These are phyloP conservation scores for Phlebiopsis gigantea DNA, from an alignment of 768 basidiomycete genomes.

Conservation along the genomic window DNA sequence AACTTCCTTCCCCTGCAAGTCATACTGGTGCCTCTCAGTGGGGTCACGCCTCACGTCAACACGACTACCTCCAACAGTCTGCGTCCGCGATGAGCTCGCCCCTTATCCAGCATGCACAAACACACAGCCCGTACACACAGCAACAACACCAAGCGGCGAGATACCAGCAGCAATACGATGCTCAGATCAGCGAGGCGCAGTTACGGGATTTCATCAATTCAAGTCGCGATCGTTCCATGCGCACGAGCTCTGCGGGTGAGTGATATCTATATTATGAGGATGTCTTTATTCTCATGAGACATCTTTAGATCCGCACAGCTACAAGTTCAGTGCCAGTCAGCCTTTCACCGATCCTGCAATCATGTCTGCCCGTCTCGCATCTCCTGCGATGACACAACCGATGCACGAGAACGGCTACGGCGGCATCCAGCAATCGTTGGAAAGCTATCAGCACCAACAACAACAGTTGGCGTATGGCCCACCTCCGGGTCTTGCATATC, in stretches of 20 bases:
- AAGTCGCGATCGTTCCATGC: conserved; percentile 50
- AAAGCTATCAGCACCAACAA: conserved; percentile 11
- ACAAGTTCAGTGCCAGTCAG: conserved; percentile 32
- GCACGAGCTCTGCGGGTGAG: conserved; percentile 42
- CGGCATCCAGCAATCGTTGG: conserved; percentile 9
- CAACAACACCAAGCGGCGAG: conserved; percentile 29
- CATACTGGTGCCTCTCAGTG: conserved; percentile 36
- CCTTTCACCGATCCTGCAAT: conserved; percentile 74
- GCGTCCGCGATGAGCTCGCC: conserved; percentile 40
- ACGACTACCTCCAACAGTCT: conserved; percentile 34
- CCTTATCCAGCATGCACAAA: conserved; percentile 41
- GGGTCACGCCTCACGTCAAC: conserved; percentile 36
- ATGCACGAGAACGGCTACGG: conserved; percentile 20
- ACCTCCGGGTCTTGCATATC: conserved; percentile 60
- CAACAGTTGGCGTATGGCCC: conserved; percentile 36
- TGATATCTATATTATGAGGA: conserved; percentile 32
- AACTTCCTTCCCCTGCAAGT: conserved; percentile 27
- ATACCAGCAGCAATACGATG: conserved; percentile 51
- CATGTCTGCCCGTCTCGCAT: conserved; percentile 66
- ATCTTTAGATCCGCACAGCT: conserved; percentile 26
- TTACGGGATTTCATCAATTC: conserved; percentile 71
- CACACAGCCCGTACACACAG: conserved; percentile 28
- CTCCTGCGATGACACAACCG: conserved; percentile 26
- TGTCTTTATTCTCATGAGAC: not conserved
- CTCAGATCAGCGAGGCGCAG: conserved; percentile 66